Conservation (phyloP, 257 asterid species). For the Przewalskia tangutica region DNA sequence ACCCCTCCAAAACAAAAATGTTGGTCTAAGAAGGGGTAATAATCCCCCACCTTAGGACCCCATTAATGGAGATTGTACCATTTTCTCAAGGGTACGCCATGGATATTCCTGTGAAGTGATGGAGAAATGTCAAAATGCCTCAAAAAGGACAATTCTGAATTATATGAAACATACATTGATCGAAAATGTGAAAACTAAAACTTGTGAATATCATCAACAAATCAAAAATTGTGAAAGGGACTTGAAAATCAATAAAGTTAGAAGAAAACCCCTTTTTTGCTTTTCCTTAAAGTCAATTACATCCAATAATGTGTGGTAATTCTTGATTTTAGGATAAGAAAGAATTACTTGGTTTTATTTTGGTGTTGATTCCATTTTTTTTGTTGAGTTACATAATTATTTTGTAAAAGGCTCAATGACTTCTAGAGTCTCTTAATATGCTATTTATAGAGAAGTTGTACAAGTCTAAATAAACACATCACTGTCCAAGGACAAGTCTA, state of each 20-base stretch:
- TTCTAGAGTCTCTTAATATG: too few relatives aligned
- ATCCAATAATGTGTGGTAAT: too few relatives aligned
- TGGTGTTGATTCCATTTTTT: too few relatives aligned
- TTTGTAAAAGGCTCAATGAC: too few relatives aligned
- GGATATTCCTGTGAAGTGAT: conserved; percentile 23
- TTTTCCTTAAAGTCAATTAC: background rate
- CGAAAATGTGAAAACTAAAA: background rate
- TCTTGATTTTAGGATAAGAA: too few relatives aligned
- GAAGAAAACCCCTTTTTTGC: background rate
- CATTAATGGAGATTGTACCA: conserved; percentile 12
- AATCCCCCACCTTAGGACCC: conserved; percentile 17
- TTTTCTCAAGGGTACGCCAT: conserved; percentile 1
- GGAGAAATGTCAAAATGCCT: conserved; percentile 16
- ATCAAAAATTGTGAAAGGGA: background rate
- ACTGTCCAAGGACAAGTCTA: too few relatives aligned
- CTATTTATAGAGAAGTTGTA: too few relatives aligned
- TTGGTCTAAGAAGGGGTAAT: background rate
- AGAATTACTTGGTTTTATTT: too few relatives aligned
- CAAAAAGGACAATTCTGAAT: conserved; percentile 1
- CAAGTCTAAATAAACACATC: too few relatives aligned
- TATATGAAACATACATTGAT: background rate
- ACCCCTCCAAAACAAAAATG: background rate
- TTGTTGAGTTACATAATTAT: too few relatives aligned
- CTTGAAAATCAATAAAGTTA: background rate
- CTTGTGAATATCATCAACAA: background rate